Base-by-base conservation (phyloP, 306 rosid genomes). In the Hippophae gyantsensis region DNA sequence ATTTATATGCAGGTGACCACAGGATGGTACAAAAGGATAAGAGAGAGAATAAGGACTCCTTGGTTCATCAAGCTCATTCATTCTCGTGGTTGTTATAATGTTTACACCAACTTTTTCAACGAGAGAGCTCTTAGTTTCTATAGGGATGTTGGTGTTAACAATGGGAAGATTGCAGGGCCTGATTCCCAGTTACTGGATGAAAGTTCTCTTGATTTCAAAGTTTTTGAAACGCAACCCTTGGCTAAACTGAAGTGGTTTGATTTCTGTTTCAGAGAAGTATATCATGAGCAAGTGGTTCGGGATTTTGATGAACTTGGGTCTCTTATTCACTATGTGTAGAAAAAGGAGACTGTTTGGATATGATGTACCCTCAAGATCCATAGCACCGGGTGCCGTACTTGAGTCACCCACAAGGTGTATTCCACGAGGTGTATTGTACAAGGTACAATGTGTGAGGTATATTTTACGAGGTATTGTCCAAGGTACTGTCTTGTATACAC, bases 11-110 rank as follows among this genome's bases (percentile, higher is more conserved):
- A 87, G 98, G 96, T 87, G 68, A 85, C 96, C 42, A 87, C 87
- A 13, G 98, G 93, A 43, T 92, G 95, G 98, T 87, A 92, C 71
- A 83, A 85, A 69, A 90, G 68, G 73, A 74, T 85, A 75, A 96
- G 96, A 65, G 98, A 90, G 76, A 90, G 79, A 62, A 90, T 87
- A 68, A 87, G 98, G 95, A 90, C 98, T 48, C 98, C 98, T 63
- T 90, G 98, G 98, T 90, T 90, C 72, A 87, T 90, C 54, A 83
- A 90, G 72, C 87, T 90, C 63, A 76, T 90, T 67, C 96, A 90
- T 66, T 79, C 89, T 44, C 92, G 52, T 48, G 86, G 92, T 57
- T 90, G 85, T 74, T 90, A 76, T 14, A 90, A 90, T 75, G 78
- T 90, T 58, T 90, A 90, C 69, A 76, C 95, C 47, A 79, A 83